Evolutionary conservation across 441 rosid genomes (phyloP).

Genomic region (Breynia disticha): DNA sequence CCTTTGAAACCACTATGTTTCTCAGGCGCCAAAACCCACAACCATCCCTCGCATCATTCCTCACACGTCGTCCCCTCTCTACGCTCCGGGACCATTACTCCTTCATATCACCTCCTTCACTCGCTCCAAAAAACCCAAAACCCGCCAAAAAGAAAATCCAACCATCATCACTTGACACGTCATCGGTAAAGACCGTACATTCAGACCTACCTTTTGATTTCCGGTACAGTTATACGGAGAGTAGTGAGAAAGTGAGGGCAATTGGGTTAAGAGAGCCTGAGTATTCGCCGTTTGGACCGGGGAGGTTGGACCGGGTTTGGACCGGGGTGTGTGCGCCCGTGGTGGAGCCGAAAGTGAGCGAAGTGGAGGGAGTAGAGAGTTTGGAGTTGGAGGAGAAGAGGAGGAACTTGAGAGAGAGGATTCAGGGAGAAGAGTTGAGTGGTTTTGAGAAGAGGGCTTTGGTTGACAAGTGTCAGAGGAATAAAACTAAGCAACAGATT

Average conservation of each 20-base stretch:
- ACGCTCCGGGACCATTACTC: constrained; percentile 54
- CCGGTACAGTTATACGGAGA: constrained; percentile 83
- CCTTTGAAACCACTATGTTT: constrained; percentile 26
- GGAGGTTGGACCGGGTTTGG: constrained; percentile 65
- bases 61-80: constrained; percentile 26
- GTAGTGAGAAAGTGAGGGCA: constrained; percentile 51
- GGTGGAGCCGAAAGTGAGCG: constrained; percentile 48
- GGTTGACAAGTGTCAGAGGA: constrained; percentile 56
- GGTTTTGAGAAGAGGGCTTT: constrained; percentile 73
- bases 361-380: constrained; percentile 58
- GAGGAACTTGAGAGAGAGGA: constrained; percentile 39
- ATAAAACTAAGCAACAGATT: constrained; percentile 58
- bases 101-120: constrained; percentile 54
- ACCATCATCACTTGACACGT: constrained; percentile 64
- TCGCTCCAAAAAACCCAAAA: constrained; percentile 25
- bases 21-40: constrained; percentile 41
- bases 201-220: constrained; percentile 79
- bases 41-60: constrained; percentile 6
- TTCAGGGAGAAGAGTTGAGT: constrained; percentile 58
- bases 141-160: constrained; percentile 40
- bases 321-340: constrained; percentile 87
- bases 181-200: constrained; percentile 25
- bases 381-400: constrained; percentile 70
- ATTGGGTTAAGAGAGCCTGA: constrained; percentile 89
- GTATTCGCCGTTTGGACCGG: constrained; percentile 89